Evolutionary conservation across 75 land plant species (phyloP).

Genomic region (Picea glauca): DNA sequence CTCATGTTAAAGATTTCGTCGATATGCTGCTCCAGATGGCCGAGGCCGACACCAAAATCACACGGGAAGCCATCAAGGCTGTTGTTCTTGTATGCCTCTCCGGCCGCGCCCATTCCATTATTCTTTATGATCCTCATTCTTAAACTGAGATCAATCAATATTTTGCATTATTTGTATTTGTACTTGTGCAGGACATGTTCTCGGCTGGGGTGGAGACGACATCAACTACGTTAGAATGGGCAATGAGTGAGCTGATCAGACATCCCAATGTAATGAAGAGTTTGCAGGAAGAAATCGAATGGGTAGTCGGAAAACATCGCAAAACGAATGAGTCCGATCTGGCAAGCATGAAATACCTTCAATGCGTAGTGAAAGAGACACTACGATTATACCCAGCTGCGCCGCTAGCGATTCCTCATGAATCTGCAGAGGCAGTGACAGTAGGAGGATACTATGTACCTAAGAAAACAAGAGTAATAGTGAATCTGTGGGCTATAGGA

Average conservation of each 20-base stretch:
- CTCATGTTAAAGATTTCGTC: background rate
- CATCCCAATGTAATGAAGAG: background rate
- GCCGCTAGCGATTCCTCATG: constrained; percentile 8
- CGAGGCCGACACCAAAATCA: background rate
- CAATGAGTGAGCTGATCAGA: background rate
- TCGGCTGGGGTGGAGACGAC: background rate
- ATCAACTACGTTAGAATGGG: constrained; percentile 4
- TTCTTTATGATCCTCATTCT: too few relatives aligned
- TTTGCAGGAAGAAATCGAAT: constrained; percentile 7
- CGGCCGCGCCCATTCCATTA: too few relatives aligned
- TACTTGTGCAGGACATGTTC: constrained; percentile 4
- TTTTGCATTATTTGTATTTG: too few relatives aligned
- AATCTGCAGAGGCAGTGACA: background rate
- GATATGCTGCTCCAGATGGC: background rate
- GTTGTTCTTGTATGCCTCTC: background rate
- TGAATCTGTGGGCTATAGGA: constrained; percentile 12
- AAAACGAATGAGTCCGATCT: constrained; percentile 10
- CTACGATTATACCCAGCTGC: constrained; percentile 3
- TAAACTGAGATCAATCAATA: too few relatives aligned
- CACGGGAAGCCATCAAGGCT: background rate
- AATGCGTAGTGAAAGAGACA: constrained; percentile 18
- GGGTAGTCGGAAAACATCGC: background rate
- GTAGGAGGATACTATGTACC: background rate
- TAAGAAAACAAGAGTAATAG: constrained; percentile 9
- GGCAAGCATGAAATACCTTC: constrained; percentile 8